Conservation (phyloP, 805 yeast species). For the Starmerella tilneyi region DNA sequence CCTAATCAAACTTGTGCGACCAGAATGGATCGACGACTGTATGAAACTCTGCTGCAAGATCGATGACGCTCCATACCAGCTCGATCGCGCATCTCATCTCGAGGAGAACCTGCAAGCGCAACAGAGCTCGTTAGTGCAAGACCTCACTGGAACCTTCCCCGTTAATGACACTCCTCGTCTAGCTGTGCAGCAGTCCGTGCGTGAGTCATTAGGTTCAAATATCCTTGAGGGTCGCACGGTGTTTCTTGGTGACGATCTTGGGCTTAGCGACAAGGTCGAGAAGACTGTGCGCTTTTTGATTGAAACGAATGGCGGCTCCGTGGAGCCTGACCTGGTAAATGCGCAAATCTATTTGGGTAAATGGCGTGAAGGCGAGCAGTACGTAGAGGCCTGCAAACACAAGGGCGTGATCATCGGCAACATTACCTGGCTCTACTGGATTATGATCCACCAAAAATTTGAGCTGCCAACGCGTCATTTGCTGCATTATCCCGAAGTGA, state of each 20-base stretch:
- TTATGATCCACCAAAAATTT: constrained; percentile 49
- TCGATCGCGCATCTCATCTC: constrained; percentile 31
- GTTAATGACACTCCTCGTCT: constrained; percentile 22
- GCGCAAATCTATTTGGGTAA: constrained; percentile 52
- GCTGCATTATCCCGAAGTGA: constrained; percentile 60
- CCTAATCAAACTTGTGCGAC: constrained; percentile 42
- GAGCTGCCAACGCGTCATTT: constrained; percentile 44
- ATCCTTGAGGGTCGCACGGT: constrained; percentile 39
- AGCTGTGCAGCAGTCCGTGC: constrained; percentile 26
- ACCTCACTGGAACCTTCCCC: constrained; percentile 19
- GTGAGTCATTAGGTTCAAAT: constrained; percentile 21
- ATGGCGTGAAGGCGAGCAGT: constrained; percentile 50
- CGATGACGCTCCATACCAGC: constrained; percentile 44
- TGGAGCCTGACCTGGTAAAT: constrained; percentile 28
- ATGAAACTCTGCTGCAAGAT: constrained; percentile 42
- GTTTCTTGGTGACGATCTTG: constrained; percentile 47
- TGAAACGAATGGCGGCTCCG: constrained; percentile 45
- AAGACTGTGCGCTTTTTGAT: constrained; percentile 39
- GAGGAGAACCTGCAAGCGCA: neutral
- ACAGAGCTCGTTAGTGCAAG: constrained; percentile 6
- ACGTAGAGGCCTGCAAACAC: constrained; percentile 37
- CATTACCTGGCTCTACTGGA: constrained; percentile 63
- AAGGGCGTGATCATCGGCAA: constrained; percentile 46
- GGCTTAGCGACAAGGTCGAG: constrained; percentile 38
- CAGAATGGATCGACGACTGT: constrained; percentile 73